phyloP scores from a whole-genome alignment of 805 yeast genomes.

The Cyberlindnera americana region DNA sequence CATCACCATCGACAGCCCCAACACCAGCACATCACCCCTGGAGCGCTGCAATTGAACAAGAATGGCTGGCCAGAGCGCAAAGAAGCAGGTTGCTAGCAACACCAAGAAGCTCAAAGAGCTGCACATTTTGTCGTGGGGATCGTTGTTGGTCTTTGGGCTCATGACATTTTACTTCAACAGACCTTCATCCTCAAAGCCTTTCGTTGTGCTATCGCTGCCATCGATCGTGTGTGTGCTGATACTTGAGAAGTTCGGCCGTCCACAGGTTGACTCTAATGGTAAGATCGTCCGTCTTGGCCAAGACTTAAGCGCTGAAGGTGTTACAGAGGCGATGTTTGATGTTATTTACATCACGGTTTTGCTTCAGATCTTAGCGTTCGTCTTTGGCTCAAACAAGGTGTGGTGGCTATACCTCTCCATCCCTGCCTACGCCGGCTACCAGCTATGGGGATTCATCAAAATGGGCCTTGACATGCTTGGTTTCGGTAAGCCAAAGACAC shows the following conservation, averaged over 20 bases:
- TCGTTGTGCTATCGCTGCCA: conserved; percentile 30
- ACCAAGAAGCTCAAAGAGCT: conserved; percentile 37
- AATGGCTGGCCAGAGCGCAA: conserved; percentile 60
- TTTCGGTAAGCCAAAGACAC: conserved; percentile 13
- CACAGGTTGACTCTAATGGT: conserved; percentile 35
- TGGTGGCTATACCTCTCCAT: conserved; percentile 45
- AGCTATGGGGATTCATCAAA: conserved; percentile 34
- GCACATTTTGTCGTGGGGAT: conserved; percentile 30
- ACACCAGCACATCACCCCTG: no score
- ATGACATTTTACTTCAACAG: conserved; percentile 33
- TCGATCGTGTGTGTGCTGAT: conserved; percentile 37
- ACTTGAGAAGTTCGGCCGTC: conserved; percentile 50
- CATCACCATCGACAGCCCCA: no score
- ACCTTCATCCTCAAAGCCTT: conserved; percentile 32
- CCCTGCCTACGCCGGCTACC: conserved; percentile 44
- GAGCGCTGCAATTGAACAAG: no score
- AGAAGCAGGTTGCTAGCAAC: conserved; percentile 47
- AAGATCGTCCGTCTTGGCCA: conserved; percentile 43
- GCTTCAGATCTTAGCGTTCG: conserved; percentile 41
- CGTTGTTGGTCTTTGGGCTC: conserved; percentile 29
- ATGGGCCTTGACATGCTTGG: conserved; percentile 28
- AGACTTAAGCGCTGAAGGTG: conserved; percentile 46
- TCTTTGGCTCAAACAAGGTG: conserved; percentile 41
- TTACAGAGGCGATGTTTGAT: conserved; percentile 54
- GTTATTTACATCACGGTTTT: conserved; percentile 48